Evolutionary conservation across 805 yeast genomes (phyloP).

Genomic region (Brettanomyces anomalus): DNA sequence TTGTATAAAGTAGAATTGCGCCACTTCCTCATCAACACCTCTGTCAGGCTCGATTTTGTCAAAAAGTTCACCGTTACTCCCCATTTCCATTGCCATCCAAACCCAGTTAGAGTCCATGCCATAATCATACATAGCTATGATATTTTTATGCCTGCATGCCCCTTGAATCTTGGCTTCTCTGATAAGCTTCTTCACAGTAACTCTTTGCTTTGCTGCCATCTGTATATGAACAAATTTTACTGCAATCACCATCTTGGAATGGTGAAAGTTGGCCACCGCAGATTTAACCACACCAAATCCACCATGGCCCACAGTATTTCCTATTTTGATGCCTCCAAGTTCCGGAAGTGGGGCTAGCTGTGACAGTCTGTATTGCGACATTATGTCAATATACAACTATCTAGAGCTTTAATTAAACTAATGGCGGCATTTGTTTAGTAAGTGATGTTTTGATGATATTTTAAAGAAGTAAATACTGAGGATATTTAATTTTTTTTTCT

Average conservation of each 20-base stretch:
- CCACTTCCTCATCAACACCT: constrained; percentile 57
- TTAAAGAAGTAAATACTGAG: neutral
- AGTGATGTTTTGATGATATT: too few species aligned
- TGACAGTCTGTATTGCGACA: constrained; percentile 28
- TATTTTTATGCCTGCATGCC: constrained; percentile 51
- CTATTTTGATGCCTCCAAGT: constrained; percentile 36
- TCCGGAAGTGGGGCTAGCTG: constrained; percentile 41
- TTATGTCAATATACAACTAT: neutral
- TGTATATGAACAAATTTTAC: constrained; percentile 44
- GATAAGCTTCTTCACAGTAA: constrained; percentile 29
- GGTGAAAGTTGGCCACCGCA: constrained; percentile 30
- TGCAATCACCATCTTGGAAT: constrained; percentile 30
- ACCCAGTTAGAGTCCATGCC: constrained; percentile 48
- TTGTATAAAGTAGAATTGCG: constrained; percentile 63
- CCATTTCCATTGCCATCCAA: constrained; percentile 61
- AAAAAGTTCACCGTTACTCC: constrained; percentile 68
- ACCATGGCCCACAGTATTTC: constrained; percentile 56
- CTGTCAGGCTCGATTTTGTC: constrained; percentile 72
- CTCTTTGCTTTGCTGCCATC: constrained; percentile 24
- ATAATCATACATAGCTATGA: constrained; percentile 45
- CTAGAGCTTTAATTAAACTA: too few species aligned
- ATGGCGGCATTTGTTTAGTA: too few species aligned
- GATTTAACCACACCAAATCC: constrained; percentile 56
- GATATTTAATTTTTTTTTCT: neutral
- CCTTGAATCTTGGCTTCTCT: constrained; percentile 54